Evolutionary conservation across 2,329 filamentous ascomycete genomes (phyloP).

Genomic region (Blumeria hordei): DNA sequence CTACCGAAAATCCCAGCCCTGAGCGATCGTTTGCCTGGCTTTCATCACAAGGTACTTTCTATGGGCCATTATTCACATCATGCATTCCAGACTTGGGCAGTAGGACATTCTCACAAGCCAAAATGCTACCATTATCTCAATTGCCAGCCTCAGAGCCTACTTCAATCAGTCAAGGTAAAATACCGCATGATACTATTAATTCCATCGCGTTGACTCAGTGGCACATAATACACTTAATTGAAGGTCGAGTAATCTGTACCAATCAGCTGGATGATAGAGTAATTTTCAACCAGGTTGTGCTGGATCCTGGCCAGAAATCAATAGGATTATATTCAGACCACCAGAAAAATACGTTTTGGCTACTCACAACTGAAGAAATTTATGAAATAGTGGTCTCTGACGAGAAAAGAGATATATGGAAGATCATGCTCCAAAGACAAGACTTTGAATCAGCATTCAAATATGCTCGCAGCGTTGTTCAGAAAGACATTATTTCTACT

Average conservation of each 20-base stretch:
- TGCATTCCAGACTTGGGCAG: slow-evolving; percentile 42
- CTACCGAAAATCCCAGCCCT: slow-evolving; percentile 28
- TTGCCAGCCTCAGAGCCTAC: slow-evolving; percentile 44
- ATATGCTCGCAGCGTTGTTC: slow-evolving; percentile 54
- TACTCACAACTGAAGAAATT: slow-evolving; percentile 77
- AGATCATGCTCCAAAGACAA: slow-evolving; percentile 66
- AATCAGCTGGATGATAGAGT: slow-evolving; percentile 70
- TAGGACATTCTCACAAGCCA: slow-evolving; percentile 56
- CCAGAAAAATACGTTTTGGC: slow-evolving; percentile 93
- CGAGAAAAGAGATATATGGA: slow-evolving; percentile 84
- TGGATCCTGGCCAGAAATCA: slow-evolving; percentile 54
- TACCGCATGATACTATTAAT: slow-evolving; percentile 47
- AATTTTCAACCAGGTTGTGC: slow-evolving; percentile 68
- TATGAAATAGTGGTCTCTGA: slow-evolving; percentile 82
- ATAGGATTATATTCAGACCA: slow-evolving; percentile 73
- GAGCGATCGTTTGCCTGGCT: slow-evolving; percentile 81
- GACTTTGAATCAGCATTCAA: slow-evolving; percentile 73
- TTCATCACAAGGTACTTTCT: slow-evolving; percentile 62
- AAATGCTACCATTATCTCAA: slow-evolving; percentile 48
- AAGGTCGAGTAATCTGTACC: slow-evolving; percentile 58
- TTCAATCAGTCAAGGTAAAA: slow-evolving; percentile 37
- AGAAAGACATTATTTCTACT: slow-evolving; percentile 78
- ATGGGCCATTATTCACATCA: slow-evolving; percentile 50
- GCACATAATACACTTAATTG: slow-evolving; percentile 69
- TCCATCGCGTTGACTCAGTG: slow-evolving; percentile 77